phyloP scores from a whole-genome alignment of 352 stramenopile genomes.

The Pythium sp. region DNA sequence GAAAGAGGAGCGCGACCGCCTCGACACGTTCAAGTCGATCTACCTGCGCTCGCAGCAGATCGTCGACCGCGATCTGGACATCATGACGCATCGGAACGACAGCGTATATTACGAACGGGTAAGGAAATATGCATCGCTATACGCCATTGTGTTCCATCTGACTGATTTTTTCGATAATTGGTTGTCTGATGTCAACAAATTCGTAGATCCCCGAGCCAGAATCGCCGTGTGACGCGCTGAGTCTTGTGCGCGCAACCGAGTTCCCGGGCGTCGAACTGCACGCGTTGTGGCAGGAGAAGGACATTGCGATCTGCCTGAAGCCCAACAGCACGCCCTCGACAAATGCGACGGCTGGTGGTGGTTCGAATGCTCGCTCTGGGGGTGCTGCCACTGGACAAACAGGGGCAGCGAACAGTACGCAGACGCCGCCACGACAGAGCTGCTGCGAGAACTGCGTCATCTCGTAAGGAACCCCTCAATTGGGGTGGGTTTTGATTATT shows the following conservation, averaged over 20 bases:
- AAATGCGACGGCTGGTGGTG: not conserved
- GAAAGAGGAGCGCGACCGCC: slow-evolving; percentile 36
- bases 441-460: slow-evolving; percentile 48
- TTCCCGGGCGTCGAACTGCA: slow-evolving; percentile 32
- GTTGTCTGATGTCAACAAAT: not conserved
- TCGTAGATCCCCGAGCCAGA: slow-evolving; percentile 50
- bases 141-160: not conserved
- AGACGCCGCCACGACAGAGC: slow-evolving; percentile 16
- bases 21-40: slow-evolving; percentile 33
- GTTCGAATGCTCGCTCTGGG: not conserved
- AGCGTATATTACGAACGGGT: slow-evolving; percentile 70
- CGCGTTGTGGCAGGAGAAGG: slow-evolving; percentile 43
- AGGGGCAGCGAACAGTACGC: not conserved
- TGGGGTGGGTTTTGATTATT: not conserved
- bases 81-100: slow-evolving; percentile 66
- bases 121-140: slow-evolving; percentile 6
- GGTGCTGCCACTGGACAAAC: not conserved
- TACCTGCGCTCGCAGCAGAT: slow-evolving; percentile 64
- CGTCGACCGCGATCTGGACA: slow-evolving; percentile 63
- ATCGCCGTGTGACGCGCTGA: slow-evolving; percentile 32
- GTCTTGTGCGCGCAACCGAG: slow-evolving; percentile 45
- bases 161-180: not conserved
- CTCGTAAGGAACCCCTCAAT: slow-evolving; percentile 22
- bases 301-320: slow-evolving; percentile 49
- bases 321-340: slow-evolving; percentile 12